Base-by-base conservation (phyloP, 768 basidiomycete genomes). In the Xerocomellus chrysenteron region DNA sequence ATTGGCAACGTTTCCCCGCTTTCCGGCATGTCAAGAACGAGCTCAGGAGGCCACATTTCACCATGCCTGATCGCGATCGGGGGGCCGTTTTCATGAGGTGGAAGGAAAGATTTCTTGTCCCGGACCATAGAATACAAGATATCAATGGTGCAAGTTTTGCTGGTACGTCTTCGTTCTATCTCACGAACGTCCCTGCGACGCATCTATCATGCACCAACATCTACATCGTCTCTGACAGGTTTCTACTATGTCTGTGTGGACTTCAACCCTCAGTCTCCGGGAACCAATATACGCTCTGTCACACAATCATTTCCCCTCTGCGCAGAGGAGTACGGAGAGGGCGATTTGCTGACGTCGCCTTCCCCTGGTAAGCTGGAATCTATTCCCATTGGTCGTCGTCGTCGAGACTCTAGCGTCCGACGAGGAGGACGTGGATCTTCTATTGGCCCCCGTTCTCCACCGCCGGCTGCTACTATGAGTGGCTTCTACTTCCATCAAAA, bases 191-290 rank as follows among this genome's bases (percentile, higher is more conserved):
- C n/a, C 12, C 14, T 40, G 40, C 24, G 21, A 52, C 21, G 21
- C 21, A 21, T 21, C 21, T 56, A 57, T 52, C 59, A 40, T 67
- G 45, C 67, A 43, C 64, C 64, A 41, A 56, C 47, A 55, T 41
- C 55, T 10, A 57, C 55, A 19, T 52, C 39, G 14, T 57, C 37
- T 3, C 53, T 54, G 17, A 45, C 68, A 89, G 94, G 93, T 33
- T 95, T 97, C 75, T 97, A 95, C 75, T 96, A 94, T 65, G 90
- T 95, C 54, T 92, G 94, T 70, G 90, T 97, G 41, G 94, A 97
- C 69, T 90, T 94, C 68, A 90, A 89, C 64, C 89, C 92, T 5
- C 78, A 81, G 17, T 72, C 80, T 33, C 67, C 74, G 12, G 67
- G 75, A 21, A 60, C 74, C 32, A 72, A 64, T 48, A 61, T 69